Conservation (phyloP, 2,329 filamentous ascomycete species). For the Aureobasidium musti region DNA sequence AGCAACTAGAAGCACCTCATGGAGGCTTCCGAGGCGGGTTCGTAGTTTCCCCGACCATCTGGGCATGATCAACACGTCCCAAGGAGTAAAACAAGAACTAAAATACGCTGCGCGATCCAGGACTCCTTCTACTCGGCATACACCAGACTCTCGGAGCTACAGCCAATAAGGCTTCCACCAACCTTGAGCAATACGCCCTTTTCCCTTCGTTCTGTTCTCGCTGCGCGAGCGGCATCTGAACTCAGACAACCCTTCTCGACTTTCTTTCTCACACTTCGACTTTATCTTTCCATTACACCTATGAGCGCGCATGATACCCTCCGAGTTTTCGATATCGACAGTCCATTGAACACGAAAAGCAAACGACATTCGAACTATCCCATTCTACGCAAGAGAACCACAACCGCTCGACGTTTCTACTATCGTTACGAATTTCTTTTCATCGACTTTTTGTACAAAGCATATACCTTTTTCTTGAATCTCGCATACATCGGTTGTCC, state of each 20-base stretch:
- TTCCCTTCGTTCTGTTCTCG: neutral
- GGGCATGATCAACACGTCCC: conserved; percentile 36
- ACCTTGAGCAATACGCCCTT: neutral
- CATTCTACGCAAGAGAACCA: neutral
- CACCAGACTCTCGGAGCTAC: neutral
- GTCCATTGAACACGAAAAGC: conserved; percentile 6
- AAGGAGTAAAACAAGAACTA: conserved; percentile 26
- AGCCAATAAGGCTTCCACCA: neutral
- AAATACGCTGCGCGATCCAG: conserved; percentile 29
- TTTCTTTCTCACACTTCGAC: conserved; percentile 4
- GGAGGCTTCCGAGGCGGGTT: conserved; percentile 40
- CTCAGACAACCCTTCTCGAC: neutral
- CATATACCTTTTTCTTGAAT: neutral
- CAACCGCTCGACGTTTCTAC: neutral
- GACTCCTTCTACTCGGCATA: conserved; percentile 12
- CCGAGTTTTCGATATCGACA: conserved; percentile 12
- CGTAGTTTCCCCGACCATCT: conserved; percentile 41
- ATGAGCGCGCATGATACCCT: conserved; percentile 24
- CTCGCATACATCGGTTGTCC: neutral
- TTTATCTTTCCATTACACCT: conserved; percentile 11
- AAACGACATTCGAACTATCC: neutral
- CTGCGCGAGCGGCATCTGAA: neutral
- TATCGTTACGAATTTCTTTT: neutral
- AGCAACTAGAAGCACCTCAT: conserved; percentile 25
- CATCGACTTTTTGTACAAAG: neutral